Base-by-base conservation (phyloP, 2,329 filamentous ascomycete genomes). In the Hortaea werneckii region DNA sequence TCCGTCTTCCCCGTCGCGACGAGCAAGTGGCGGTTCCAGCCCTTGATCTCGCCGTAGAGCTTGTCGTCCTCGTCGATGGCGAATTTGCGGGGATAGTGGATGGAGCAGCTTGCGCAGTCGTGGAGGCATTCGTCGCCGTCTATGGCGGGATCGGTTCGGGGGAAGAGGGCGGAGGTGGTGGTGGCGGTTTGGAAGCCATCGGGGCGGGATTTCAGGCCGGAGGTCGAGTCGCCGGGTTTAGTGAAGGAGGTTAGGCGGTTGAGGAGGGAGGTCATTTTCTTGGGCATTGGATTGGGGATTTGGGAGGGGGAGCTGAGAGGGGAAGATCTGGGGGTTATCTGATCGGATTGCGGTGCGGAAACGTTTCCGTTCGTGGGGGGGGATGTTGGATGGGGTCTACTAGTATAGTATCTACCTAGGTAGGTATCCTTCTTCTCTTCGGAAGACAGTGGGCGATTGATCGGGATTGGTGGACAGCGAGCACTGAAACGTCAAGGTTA, bases 1-100 rank as follows among this genome's bases (percentile, higher is more conserved):
- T 98, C 92, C 27, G 82, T 77, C 77, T 95, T 95, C 50, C 88
- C 87, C n/a, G 92, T 98, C 26, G 87, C 92, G 11, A 96, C 87
- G 29, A 98, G 71, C 50, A 95, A 63, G 67, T 98, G 92, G 13
- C 88, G 92, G 59, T 79, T 82, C 85, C 87, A 96, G 32, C 81
- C 87, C 60, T 87, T 85, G 51, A 95, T 78, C 48, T 85, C 74
- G 1, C 90, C 92, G 62, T 94, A 96, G 41, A 98, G 69, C 57
- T 81, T 72, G 61, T 95, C 87, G 5, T 75, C 70, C 63, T 83
- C 77, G 47, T 96, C 85, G 45, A 95, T 79, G 4, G 71, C 71
- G 61, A 79, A 83, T 54, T 77, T 79, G 59, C 82, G 80, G 34
- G 90, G 90, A 62, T 89, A 94, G 50, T 80, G 77, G 54, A 90